phyloP scores from a whole-genome alignment of 1,139 yeast species.

The Geotrichum europaeum region DNA sequence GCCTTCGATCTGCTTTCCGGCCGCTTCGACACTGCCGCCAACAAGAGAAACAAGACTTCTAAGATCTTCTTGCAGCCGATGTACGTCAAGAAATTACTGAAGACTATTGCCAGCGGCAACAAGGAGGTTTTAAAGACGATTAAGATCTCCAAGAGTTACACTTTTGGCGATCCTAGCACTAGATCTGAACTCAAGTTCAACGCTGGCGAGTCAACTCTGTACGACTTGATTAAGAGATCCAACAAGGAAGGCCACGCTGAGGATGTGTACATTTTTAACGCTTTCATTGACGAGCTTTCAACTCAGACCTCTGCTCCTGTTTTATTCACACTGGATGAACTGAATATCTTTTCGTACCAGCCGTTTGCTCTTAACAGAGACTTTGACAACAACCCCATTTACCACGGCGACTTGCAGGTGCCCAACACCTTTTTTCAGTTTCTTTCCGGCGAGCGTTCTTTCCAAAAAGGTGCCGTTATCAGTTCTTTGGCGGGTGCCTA shows the following conservation, averaged over 20 bases:
- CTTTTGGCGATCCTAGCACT: constrained; percentile 12
- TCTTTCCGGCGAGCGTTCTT: constrained; percentile 47
- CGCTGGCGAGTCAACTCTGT: constrained; percentile 42
- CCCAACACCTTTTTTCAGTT: constrained; percentile 54
- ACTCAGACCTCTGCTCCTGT: constrained; percentile 50
- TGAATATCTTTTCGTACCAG: constrained; percentile 56
- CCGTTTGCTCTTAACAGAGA: constrained; percentile 59
- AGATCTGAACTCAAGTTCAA: constrained; percentile 31
- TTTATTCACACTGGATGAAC: constrained; percentile 65
- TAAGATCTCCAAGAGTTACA: constrained; percentile 21
- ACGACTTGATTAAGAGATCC: constrained; percentile 38
- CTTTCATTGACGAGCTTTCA: constrained; percentile 50
- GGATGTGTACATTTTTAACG: constrained; percentile 44
- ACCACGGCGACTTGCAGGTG: constrained; percentile 59
- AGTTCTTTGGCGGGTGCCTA: constrained; percentile 50
- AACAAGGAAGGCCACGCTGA: constrained; percentile 26
- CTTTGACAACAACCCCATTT: constrained; percentile 51
- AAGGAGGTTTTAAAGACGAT: constrained; percentile 45
- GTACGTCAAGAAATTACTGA: constrained; percentile 59
- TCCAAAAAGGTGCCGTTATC: constrained; percentile 61
- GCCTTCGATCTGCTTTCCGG: constrained; percentile 65
- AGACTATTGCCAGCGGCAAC: constrained; percentile 55
- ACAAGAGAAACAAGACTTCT: constrained; percentile 33
- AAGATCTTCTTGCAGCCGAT: constrained; percentile 70
- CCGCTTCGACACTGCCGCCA: constrained; percentile 57